A percentile compares a stretch with the other conserved stretches of the same genome.
These are phyloP conservation scores for Candida ulmi DNA, from an alignment of 805 yeast genomes.

Conservation along the genomic window DNA sequence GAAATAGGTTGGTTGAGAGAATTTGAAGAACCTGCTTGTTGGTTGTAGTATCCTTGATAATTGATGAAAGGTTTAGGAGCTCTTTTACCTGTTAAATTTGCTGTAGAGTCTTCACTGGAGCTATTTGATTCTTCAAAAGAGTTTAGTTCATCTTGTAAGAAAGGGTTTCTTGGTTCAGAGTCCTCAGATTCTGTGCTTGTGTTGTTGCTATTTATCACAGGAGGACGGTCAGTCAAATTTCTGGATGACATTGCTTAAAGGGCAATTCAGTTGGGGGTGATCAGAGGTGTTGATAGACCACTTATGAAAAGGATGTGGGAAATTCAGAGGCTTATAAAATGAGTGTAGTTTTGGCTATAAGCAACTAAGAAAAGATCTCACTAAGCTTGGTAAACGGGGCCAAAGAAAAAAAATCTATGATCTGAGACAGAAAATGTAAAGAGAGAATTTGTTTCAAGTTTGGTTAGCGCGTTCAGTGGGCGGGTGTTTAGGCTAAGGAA, in stretches of 20 bases:
- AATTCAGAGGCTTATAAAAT: no score
- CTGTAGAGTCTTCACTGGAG: constrained; percentile 16
- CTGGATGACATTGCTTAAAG: constrained; percentile 25
- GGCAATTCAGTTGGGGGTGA: no score
- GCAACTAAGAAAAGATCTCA: no score
- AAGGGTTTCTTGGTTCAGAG: constrained; percentile 24
- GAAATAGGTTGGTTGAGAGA: constrained; percentile 20
- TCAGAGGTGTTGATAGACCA: no score
- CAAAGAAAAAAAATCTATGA: no score
- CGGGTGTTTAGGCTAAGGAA: no score
- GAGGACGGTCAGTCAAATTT: constrained; percentile 25
- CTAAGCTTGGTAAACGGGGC: no score
- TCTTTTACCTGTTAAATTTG: constrained; percentile 6
- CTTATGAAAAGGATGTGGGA: no score
- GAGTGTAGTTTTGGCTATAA: no score
- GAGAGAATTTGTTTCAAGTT: no score
- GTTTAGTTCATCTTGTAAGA: constrained; percentile 21
- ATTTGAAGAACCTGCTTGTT: constrained; percentile 34
- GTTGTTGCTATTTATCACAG: constrained; percentile 11
- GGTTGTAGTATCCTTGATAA: constrained; percentile 37
- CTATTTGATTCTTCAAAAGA: constrained; percentile 20
- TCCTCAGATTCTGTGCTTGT: constrained; percentile 17
- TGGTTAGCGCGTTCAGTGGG: no score
- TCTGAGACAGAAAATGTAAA: no score
- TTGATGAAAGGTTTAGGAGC: constrained; percentile 31